Base-by-base conservation (phyloP, 441 rosid genomes). In the Macaranga tanarius region DNA sequence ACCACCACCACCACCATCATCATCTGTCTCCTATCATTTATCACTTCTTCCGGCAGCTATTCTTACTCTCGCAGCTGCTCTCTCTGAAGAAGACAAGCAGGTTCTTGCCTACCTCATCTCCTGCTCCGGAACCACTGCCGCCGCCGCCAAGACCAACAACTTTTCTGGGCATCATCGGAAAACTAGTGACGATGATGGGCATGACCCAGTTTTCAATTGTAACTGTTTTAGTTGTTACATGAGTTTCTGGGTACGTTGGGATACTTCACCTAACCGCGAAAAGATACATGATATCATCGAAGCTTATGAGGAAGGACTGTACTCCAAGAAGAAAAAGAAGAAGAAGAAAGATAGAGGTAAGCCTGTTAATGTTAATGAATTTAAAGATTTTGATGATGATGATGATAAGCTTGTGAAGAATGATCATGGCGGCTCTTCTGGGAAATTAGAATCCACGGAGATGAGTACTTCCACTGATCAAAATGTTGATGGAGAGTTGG, bases 51-150 rank as follows among this genome's bases (percentile, higher is more conserved):
- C 90, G 1, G 72, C 83, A 11, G 47, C 88, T 2, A 61, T 83
- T 55, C 73, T 83, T 26, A 45, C 77, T 73, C 81, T 84, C 42
- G 67, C 82, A 0, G 77, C 81, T 55, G 68, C 79, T 51, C 81
- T 86, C 42, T 77, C 90, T 22, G 65, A 76, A 2, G 76, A 82
- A 31, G 90, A 87, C 79, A 79, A 62, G 34, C 72, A 80, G 75
- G 86, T 83, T 58, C 77, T 87, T 61, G 85, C 90, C 73, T 87
- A 87, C 67, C 80, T 87, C 34, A 70, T 86, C 69, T 83, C 84
- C 26, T 76, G 77, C 75, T 75, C 31, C 44, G 69, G 56, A 77
- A 23, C 44, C 74, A 16, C 52, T 8, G 45, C 60, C 17, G 54
- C 48, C 16, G 20, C 51, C 13, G 16, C 50, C 8, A 19, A 10